Conservation (phyloP, 1,139 yeast species). For the Lodderomyces orthopsilosis region DNA sequence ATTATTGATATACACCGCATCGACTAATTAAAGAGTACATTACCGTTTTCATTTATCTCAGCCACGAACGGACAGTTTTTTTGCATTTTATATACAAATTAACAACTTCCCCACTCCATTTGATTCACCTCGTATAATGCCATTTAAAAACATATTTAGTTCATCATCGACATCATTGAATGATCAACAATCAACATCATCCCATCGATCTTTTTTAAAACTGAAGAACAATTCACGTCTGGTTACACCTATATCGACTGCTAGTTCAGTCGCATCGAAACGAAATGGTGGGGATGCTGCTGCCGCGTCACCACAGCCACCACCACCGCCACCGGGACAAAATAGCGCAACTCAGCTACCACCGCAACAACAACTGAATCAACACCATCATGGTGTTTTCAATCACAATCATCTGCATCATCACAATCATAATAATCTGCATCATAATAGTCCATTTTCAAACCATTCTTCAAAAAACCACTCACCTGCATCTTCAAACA, state of each 20-base stretch:
- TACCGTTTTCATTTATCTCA: too few species aligned
- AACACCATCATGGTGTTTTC: slow-evolving; percentile 1
- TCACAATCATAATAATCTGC: background rate
- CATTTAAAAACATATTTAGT: slow-evolving; percentile 12
- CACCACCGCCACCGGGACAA: background rate
- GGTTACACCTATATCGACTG: slow-evolving; percentile 12
- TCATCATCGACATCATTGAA: slow-evolving; percentile 12
- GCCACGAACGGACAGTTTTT: too few species aligned
- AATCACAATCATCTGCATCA: slow-evolving; percentile 1
- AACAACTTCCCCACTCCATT: too few species aligned
- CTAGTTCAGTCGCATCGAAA: slow-evolving; percentile 7
- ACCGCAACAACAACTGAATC: slow-evolving; percentile 1
- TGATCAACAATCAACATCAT: slow-evolving; percentile 7
- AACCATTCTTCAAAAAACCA: slow-evolving; percentile 1
- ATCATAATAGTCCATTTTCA: slow-evolving; percentile 3
- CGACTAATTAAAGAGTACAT: too few species aligned
- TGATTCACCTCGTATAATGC: slow-evolving; percentile 7
- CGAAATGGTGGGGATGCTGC: background rate
- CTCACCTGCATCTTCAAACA: slow-evolving; percentile 8
- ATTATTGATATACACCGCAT: too few species aligned
- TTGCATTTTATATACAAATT: too few species aligned
- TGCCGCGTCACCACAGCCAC: slow-evolving; percentile 1
- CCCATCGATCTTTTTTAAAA: slow-evolving; percentile 13
- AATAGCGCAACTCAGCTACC: background rate
- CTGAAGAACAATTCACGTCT: slow-evolving; percentile 10